Conservation (phyloP, 2,329 filamentous ascomycete species). For the Huntiella bhutanensis region DNA sequence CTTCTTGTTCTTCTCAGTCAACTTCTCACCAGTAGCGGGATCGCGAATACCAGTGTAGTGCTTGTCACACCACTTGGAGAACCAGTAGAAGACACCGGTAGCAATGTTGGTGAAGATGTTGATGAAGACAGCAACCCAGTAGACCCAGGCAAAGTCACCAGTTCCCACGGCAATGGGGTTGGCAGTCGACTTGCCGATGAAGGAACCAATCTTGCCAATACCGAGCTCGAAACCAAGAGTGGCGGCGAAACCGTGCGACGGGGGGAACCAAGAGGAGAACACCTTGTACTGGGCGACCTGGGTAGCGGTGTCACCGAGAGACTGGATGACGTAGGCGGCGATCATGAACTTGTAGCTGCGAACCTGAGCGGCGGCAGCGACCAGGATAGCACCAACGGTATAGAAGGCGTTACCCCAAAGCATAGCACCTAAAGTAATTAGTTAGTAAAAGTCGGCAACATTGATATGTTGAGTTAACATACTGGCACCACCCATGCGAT, state of each 20-base stretch:
- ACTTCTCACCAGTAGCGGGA: slow-evolving; percentile 35
- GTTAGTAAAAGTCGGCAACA: background rate
- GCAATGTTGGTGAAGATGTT: slow-evolving; percentile 41
- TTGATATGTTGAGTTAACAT: slow-evolving; percentile 5
- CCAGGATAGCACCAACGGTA: slow-evolving; percentile 36
- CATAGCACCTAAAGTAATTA: slow-evolving; percentile 24
- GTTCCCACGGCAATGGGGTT: slow-evolving; percentile 38
- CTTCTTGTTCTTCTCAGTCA: slow-evolving; percentile 40
- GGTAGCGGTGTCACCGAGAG: slow-evolving; percentile 43
- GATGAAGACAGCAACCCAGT: slow-evolving; percentile 43
- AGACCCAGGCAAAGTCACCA: slow-evolving; percentile 42
- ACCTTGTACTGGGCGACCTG: slow-evolving; percentile 47
- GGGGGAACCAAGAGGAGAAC: slow-evolving; percentile 46
- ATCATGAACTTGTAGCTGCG: slow-evolving; percentile 43
- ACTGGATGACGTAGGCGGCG: slow-evolving; percentile 32
- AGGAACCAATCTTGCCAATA: slow-evolving; percentile 40
- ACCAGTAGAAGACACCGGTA: slow-evolving; percentile 34
- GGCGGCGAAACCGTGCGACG: slow-evolving; percentile 40
- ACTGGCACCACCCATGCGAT: slow-evolving; percentile 38
- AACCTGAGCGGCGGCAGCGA: slow-evolving; percentile 36
- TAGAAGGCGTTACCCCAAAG: slow-evolving; percentile 43
- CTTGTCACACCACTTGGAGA: slow-evolving; percentile 30
- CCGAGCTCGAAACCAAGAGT: slow-evolving; percentile 41
- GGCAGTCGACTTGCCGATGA: slow-evolving; percentile 40
- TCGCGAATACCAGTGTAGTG: slow-evolving; percentile 29